Base-by-base conservation (phyloP, 257 asterid genomes). In the Parsonsia alboflavescens region DNA sequence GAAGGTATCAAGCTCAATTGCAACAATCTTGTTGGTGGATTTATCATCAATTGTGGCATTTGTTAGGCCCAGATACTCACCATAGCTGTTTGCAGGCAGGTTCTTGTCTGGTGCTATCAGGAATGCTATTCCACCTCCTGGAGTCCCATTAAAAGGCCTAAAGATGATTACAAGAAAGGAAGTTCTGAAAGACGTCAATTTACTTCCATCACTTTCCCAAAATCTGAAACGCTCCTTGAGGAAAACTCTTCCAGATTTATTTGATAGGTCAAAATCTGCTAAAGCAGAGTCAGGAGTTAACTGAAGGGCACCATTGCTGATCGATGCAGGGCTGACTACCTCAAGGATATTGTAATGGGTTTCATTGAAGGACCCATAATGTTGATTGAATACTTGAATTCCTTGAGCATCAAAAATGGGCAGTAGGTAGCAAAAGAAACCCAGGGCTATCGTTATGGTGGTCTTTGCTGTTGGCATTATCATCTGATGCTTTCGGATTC, bases 41-140 rank as follows among this genome's bases (percentile, higher is more conserved):
- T 52, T 28, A 4, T n/a, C n/a, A n/a, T n/a, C n/a, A n/a, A n/a
- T n/a, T n/a, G n/a, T n/a, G n/a, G n/a, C 68, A 59, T 77, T 85
- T 2, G 89, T 83, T 36, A 83, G 39, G 16, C 89, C 89, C 0
- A 85, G 84, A 56, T 76, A 85, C 41, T 72, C 72, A 4, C 86
- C 86, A 2, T 16, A 63, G 66, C 87, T 85, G n/a, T 75, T 77
- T 3, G 62, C 22, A 1, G 89, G 87, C 48, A 79, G 44, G 5
- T 68, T 71, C 9, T 62, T 36, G 41, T 79, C 73, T 4, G 83
- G 84, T 2, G 80, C 80, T 5, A 83, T 85, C 74, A 83, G 59
- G 71, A 85, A 85, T 6, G 86, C 79, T 2, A 85, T 8, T 0
- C 89, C 89, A 30, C 81, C 86, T 0, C 66, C 84, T 2, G 73